Conservation (phyloP, 208 protist species). For the Polymyxa betae region DNA sequence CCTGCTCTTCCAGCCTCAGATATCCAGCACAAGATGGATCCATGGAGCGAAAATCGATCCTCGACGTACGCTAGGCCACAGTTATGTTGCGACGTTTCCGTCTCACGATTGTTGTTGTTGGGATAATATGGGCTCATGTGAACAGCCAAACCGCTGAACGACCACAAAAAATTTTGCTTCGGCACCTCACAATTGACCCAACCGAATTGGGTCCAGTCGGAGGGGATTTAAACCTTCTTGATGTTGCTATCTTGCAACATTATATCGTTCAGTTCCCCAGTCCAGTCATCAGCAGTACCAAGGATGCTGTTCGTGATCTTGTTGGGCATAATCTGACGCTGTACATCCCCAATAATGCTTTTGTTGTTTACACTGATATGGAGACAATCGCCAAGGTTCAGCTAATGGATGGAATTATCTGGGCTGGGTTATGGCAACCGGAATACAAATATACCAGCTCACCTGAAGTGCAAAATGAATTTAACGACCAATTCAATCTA, state of each 20-base stretch:
- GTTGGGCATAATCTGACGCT: neutral
- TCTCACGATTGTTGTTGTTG: too few species aligned
- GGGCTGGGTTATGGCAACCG: neutral
- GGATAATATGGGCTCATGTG: too few species aligned
- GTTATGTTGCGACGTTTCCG: too few species aligned
- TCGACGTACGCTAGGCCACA: too few species aligned
- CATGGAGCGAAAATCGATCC: too few species aligned
- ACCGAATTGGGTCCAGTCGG: neutral
- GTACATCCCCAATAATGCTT: slow-evolving; percentile 29
- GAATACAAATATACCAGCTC: neutral
- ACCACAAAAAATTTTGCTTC: neutral
- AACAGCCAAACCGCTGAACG: too few species aligned
- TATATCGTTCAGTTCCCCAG: slow-evolving; percentile 27
- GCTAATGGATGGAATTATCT: neutral
- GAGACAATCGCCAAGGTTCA: neutral
- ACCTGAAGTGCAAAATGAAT: neutral
- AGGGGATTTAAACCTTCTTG: neutral
- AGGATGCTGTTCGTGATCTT: neutral
- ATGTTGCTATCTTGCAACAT: neutral
- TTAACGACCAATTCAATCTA: neutral
- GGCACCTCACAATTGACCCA: neutral
- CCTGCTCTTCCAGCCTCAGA: too few species aligned
- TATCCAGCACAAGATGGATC: too few species aligned
- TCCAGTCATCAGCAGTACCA: neutral
- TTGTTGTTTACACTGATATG: slow-evolving; percentile 22